These are phyloP conservation scores for Pseudognaphalium luteoalbum DNA, from an alignment of 129 eudicot species.

Conservation along the genomic window DNA sequence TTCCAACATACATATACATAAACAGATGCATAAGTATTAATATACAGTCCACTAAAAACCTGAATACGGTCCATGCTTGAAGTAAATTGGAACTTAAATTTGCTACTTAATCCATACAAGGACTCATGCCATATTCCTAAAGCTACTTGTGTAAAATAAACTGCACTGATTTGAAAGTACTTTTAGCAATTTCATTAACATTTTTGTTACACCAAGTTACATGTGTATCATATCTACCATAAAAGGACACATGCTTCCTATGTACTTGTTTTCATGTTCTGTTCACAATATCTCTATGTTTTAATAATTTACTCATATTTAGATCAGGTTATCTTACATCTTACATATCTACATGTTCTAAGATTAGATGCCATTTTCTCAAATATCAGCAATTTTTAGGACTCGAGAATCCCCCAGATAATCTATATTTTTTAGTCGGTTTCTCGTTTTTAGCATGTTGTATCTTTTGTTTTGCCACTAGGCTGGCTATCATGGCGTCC, in stretches of 20 bases:
- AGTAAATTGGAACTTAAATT: constrained; percentile 5
- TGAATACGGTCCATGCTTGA: constrained; percentile 12
- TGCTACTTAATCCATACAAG: constrained; percentile 10
- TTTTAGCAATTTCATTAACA: not conserved
- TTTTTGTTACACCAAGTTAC: not conserved
- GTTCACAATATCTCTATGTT: no score
- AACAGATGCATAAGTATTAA: not conserved
- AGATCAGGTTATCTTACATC: no score
- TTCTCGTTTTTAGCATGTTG: constrained; percentile 28
- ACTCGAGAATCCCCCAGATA: no score
- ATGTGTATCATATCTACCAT: constrained; percentile 18
- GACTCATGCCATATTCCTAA: constrained; percentile 9
- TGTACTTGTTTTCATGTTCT: no score
- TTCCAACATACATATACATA: constrained; percentile 6
- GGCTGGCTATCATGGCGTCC: constrained; percentile 98
- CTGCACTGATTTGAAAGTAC: not conserved
- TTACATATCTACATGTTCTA: not conserved
- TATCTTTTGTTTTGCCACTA: constrained; percentile 30
- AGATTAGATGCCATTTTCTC: not conserved
- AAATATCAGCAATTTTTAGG: not conserved
- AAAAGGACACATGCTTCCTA: no score
- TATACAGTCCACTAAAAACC: not conserved
- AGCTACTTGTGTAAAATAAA: not conserved
- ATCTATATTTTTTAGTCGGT: not conserved
- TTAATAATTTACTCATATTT: no score